These are phyloP conservation scores for Lasiodiplodia sp. DNA, from an alignment of 2,329 filamentous ascomycete genomes.

Conservation along the genomic window DNA sequence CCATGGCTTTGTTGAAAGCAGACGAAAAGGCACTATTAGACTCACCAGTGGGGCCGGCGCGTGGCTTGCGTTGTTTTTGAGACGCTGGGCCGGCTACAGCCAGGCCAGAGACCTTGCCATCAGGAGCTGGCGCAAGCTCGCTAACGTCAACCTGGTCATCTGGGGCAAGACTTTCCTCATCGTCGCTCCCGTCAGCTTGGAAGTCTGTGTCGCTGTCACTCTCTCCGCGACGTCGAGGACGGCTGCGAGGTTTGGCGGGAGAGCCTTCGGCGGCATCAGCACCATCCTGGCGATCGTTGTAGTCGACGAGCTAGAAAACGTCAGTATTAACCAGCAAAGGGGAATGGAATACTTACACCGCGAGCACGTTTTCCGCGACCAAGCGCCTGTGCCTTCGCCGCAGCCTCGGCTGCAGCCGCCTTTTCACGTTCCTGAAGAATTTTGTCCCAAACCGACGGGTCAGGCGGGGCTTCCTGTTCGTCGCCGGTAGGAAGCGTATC, in stretches of 20 bases:
- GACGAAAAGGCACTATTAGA: background rate
- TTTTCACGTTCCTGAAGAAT: conserved; percentile 85
- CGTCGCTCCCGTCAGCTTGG: conserved; percentile 50
- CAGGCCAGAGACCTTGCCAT: conserved; percentile 3
- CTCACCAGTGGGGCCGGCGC: conserved; percentile 13
- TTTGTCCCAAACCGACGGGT: conserved; percentile 83
- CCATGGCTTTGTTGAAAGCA: background rate
- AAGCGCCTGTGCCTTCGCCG: conserved; percentile 73
- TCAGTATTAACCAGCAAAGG: conserved; percentile 32
- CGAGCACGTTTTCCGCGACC: conserved; percentile 84
- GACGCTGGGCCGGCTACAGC: background rate
- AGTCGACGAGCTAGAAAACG: conserved; percentile 52
- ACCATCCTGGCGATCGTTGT: conserved; percentile 45
- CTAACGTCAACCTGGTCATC: background rate
- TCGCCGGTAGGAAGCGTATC: conserved; percentile 65
- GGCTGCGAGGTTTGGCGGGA: conserved; percentile 43
- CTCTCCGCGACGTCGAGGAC: conserved; percentile 40
- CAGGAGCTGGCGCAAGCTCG: background rate
- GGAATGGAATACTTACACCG: conserved; percentile 51
- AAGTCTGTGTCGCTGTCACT: conserved; percentile 59
- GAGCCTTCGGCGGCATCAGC: conserved; percentile 34
- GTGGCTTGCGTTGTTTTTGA: background rate
- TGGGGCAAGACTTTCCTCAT: conserved; percentile 36
- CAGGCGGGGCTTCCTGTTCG: conserved; percentile 62
- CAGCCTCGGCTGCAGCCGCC: conserved; percentile 75